A percentile compares a stretch with the other conserved stretches of the same genome.
Evolutionary conservation across 768 basidiomycete genomes (phyloP).

Genomic region (Tricholoma flavovirens): DNA sequence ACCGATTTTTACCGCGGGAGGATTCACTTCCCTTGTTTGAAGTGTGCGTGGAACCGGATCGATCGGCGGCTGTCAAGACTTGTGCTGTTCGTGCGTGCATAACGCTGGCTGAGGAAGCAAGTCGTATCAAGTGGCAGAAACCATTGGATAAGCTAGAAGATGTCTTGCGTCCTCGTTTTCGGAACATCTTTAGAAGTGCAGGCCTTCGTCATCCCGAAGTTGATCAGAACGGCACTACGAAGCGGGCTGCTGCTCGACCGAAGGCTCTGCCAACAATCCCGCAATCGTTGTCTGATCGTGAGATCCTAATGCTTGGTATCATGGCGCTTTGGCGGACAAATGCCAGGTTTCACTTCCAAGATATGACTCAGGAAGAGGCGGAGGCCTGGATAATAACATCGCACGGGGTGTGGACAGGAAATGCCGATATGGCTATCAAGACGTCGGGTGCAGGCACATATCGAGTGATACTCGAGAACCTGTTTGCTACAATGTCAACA

Average conservation of each 20-base stretch:
- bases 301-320: slow-evolving; percentile 65
- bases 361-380: slow-evolving; percentile 34
- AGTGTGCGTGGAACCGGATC: slow-evolving; percentile 66
- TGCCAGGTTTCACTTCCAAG: slow-evolving; percentile 48
- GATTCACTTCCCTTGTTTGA: slow-evolving; percentile 58
- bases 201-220: slow-evolving; percentile 55
- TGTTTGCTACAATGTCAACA: slow-evolving; percentile 36
- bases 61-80: slow-evolving; percentile 77
- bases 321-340: slow-evolving; percentile 62
- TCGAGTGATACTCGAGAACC: slow-evolving; percentile 35
- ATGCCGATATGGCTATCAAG: slow-evolving; percentile 61
- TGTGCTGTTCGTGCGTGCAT: slow-evolving; percentile 70
- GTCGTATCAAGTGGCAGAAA: slow-evolving; percentile 52
- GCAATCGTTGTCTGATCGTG: slow-evolving; percentile 61
- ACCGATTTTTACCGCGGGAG: slow-evolving; percentile 59
- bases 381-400: slow-evolving; percentile 42
- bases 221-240: slow-evolving; percentile 50
- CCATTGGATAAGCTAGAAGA: slow-evolving; percentile 43
- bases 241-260: slow-evolving; percentile 50
- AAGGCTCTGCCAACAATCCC: slow-evolving; percentile 49
- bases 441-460: slow-evolving; percentile 51
- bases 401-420: slow-evolving; percentile 55
- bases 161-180: slow-evolving; percentile 42
- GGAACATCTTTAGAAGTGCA: slow-evolving; percentile 49
- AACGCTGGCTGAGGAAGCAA: slow-evolving; percentile 58